phyloP scores from a whole-genome alignment of 148 eudicot genomes.

The Arctostaphylos glauca region DNA sequence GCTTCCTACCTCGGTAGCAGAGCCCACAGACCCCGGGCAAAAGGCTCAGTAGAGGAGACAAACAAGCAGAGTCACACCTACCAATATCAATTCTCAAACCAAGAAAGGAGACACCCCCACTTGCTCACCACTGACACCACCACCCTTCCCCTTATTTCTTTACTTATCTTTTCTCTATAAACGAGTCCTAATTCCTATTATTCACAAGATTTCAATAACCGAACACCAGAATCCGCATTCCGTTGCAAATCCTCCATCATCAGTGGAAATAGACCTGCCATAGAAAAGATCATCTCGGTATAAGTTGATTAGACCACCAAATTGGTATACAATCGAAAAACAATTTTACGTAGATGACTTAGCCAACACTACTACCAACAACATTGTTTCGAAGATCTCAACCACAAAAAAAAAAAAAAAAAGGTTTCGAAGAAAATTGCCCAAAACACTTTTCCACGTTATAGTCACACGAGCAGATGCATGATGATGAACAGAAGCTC shows the following conservation, averaged over 20 bases:
- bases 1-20: conserved; percentile 60
- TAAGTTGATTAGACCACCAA: conserved; percentile 18
- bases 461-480: background rate
- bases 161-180: background rate
- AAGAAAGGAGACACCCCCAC: conserved; percentile 31
- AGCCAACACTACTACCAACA: conserved; percentile 35
- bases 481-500: background rate
- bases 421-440: background rate
- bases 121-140: conserved; percentile 45
- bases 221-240: conserved; percentile 34
- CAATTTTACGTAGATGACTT: background rate
- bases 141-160: conserved; percentile 21
- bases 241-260: conserved; percentile 23
- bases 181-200: conserved; percentile 10
- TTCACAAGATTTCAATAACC: conserved; percentile 13
- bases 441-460: background rate
- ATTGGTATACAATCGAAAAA: conserved; percentile 41
- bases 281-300: conserved; percentile 28
- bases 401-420: background rate
- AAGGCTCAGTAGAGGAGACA: conserved; percentile 36
- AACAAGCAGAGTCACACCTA: conserved; percentile 25
- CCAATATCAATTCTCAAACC: conserved; percentile 25
- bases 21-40: conserved; percentile 52
- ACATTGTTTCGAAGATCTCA: background rate
- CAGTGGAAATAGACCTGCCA: conserved; percentile 37